Evolutionary conservation across 768 basidiomycete genomes (phyloP).

Genomic region (Aureoboletus auriporus): DNA sequence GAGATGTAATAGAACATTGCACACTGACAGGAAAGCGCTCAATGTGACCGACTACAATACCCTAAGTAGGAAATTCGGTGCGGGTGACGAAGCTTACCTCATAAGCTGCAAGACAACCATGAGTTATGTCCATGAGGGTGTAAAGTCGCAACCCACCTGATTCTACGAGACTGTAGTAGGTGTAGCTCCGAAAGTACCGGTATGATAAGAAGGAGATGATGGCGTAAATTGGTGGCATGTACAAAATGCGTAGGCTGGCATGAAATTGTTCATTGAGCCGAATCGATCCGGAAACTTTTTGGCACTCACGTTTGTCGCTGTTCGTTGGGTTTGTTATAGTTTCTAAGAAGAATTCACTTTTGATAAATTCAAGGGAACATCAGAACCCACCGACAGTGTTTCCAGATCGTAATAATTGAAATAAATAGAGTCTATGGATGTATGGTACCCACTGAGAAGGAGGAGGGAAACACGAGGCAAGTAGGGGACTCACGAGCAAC

Average conservation of each 20-base stretch:
- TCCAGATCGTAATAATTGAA: too few species aligned
- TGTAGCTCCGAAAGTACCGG: conserved; percentile 77
- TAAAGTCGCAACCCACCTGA: conserved; percentile 34
- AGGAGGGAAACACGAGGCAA: too few species aligned
- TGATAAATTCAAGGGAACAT: too few species aligned
- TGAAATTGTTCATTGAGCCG: background rate
- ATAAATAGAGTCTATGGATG: too few species aligned
- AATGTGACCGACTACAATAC: conserved; percentile 64
- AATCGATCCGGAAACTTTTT: background rate
- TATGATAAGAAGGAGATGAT: conserved; percentile 85
- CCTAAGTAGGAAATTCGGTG: conserved; percentile 14
- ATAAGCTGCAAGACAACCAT: conserved; percentile 44
- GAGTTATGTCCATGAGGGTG: conserved; percentile 24
- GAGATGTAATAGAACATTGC: background rate
- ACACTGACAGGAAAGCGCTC: conserved; percentile 78
- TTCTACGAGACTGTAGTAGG: conserved; percentile 53
- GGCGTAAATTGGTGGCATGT: conserved; percentile 81
- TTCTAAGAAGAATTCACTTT: too few species aligned
- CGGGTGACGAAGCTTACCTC: conserved; percentile 43
- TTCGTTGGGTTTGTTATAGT: conserved; percentile 51
- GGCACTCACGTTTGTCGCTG: conserved; percentile 74
- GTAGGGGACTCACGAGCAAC: too few species aligned
- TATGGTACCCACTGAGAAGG: too few species aligned
- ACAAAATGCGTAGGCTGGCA: conserved; percentile 67
- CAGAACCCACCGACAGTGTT: too few species aligned